These are phyloP conservation scores for Talaromyces ruber DNA, from an alignment of 495 filamentous ascomycete species.

Conservation along the genomic window DNA sequence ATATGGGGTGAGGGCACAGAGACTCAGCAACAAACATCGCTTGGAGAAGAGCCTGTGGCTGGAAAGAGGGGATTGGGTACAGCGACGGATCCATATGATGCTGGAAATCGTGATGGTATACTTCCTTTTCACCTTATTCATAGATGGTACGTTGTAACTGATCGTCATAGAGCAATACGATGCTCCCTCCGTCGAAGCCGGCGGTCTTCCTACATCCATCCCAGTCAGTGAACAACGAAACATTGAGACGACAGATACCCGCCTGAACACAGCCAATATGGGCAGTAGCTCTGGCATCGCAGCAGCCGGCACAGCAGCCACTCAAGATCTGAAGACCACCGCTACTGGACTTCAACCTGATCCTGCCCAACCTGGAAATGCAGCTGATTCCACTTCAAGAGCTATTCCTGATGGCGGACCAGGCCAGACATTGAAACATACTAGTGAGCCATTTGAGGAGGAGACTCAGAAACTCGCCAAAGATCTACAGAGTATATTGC, in stretches of 20 bases:
- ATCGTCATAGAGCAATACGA: neutral
- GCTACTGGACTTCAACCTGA: slow-evolving; percentile 1
- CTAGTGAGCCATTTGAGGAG: neutral
- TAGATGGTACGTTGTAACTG: neutral
- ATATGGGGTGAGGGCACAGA: neutral
- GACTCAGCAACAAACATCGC: neutral
- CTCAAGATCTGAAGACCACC: neutral
- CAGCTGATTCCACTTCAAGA: neutral
- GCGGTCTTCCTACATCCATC: neutral
- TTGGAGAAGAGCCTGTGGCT: slow-evolving; percentile 34
- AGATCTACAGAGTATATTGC: neutral
- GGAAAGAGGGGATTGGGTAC: slow-evolving; percentile 15
- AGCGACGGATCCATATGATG: slow-evolving; percentile 38
- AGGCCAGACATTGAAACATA: slow-evolving; percentile 2
- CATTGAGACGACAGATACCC: neutral
- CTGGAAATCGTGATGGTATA: slow-evolving; percentile 33
- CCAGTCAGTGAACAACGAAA: neutral
- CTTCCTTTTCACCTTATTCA: slow-evolving; percentile 1
- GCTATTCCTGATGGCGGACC: neutral
- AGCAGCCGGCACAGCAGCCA: neutral
- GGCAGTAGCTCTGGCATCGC: neutral
- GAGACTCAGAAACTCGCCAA: slow-evolving; percentile 8
- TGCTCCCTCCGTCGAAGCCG: neutral
- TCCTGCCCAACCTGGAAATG: neutral
- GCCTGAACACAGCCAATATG: neutral